These are phyloP conservation scores for Gloeostereum incarnatum DNA, from an alignment of 768 basidiomycete species.

Conservation along the genomic window DNA sequence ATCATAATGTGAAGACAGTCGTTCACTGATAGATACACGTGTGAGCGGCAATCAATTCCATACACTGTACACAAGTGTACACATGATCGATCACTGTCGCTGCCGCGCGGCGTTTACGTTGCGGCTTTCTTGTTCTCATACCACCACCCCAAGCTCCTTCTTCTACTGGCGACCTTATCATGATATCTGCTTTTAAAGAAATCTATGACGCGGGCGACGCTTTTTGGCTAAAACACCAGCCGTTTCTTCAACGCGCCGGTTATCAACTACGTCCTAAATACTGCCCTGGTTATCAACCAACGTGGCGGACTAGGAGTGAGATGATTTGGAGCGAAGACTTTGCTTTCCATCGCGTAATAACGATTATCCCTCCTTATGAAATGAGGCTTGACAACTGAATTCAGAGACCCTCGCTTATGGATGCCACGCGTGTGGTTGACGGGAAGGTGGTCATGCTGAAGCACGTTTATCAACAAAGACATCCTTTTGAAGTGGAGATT, in stretches of 20 bases:
- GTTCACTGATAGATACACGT: too few relatives aligned
- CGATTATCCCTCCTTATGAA: not conserved
- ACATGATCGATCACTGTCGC: too few relatives aligned
- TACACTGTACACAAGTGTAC: too few relatives aligned
- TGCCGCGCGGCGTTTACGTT: too few relatives aligned
- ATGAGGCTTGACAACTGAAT: not conserved
- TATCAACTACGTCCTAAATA: constrained; percentile 14
- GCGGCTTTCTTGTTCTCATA: too few relatives aligned
- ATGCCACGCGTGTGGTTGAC: constrained; percentile 2
- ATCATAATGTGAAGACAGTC: too few relatives aligned
- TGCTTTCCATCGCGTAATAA: not conserved
- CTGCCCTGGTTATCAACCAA: constrained; percentile 11
- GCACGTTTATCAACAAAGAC: constrained; percentile 3
- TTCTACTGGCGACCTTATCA: too few relatives aligned
- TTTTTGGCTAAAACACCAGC: constrained; percentile 7
- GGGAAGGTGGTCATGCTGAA: constrained; percentile 2
- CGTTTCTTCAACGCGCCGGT: constrained; percentile 11
- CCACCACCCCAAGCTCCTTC: too few relatives aligned
- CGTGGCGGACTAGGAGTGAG: constrained; percentile 7
- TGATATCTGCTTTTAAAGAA: too few relatives aligned
- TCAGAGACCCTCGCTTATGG: constrained; percentile 2
- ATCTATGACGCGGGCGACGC: too few relatives aligned
- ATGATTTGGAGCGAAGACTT: not conserved
- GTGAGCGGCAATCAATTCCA: too few relatives aligned
- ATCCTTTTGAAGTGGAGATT: constrained; percentile 17